Evolutionary conservation across 306 rosid genomes (phyloP), one percentile per base, ranked within the genome.

Genomic region (Rosa multiflora): DNA sequence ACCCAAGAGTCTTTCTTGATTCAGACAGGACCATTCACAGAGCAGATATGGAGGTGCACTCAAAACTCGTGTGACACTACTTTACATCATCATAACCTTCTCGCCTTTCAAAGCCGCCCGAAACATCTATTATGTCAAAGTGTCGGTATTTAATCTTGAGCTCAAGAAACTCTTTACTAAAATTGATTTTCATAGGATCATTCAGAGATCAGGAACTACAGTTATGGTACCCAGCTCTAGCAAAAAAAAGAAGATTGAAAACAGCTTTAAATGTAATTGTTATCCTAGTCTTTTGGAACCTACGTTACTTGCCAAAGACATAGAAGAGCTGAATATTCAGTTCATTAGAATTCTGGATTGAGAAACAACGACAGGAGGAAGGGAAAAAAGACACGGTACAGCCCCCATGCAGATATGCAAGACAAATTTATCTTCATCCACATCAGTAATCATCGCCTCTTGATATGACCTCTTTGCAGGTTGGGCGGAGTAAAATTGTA

Each of bases 381-480:
- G 6, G 2, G 29, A 23, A 10, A 17, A 32, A 49, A 6, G 21
- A 8, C 4, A 58, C 1, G 10, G 15, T 56, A 42, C 26, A 40
- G 10, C 69, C 21, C 46, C 26, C 43, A n/a, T 52, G 20, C 67
- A 20, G 67, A 59, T 55, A 8, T 72, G 59, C 76, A 73, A 52
- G 32, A 40, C 46, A 37, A 52, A 17, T 12, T 63, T 29, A 71
- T 77, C 40, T 68, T 42, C 49, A 51, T 46, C 79, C 40, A 21
- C 48, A 46, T 90, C 82, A 92, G 67, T 91, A 94, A 81, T 94
- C 97, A 69, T 92, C 97, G 8, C 97, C 97, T 91, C 86, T 88
- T n/a, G 99, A 95, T 66, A 95, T 88, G 82, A 95, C 98, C 87
- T 95, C 99, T 88, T 95, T 95, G 93, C 97, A 94, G 73, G 99